These are phyloP conservation scores for Cryptococcus amylolentus DNA, from an alignment of 1,284 basidiomycete genomes.

Conservation along the genomic window DNA sequence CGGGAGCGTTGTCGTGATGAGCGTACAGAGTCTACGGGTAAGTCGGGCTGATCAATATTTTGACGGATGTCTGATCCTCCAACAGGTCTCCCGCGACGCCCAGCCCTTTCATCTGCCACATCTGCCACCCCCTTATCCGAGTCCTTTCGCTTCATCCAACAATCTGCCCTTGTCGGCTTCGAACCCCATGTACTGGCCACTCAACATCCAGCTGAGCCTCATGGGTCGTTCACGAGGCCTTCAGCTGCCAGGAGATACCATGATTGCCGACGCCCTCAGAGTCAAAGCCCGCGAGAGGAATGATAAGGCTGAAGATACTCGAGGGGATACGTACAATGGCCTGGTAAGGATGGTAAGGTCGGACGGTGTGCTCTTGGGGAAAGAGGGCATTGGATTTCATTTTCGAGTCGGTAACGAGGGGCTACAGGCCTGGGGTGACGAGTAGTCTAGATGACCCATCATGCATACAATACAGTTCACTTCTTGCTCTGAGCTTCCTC, in stretches of 20 bases:
- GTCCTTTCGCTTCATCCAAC: slow-evolving; percentile 19
- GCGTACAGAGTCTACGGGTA: slow-evolving; percentile 42
- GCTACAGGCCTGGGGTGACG: slow-evolving; percentile 23
- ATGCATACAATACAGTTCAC: not conserved
- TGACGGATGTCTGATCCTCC: not conserved
- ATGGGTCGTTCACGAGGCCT: slow-evolving; percentile 20
- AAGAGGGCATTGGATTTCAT: slow-evolving; percentile 22
- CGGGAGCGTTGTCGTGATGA: slow-evolving; percentile 38
- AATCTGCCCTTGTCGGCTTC: not conserved
- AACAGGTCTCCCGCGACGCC: slow-evolving; percentile 8
- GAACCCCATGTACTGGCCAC: slow-evolving; percentile 20
- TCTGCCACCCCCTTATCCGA: slow-evolving; percentile 41
- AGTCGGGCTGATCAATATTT: slow-evolving; percentile 6
- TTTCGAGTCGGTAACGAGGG: slow-evolving; percentile 31
- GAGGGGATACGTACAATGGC: slow-evolving; percentile 20
- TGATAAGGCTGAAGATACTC: slow-evolving; percentile 2
- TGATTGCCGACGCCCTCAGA: slow-evolving; percentile 34
- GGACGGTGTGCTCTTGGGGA: slow-evolving; percentile 14
- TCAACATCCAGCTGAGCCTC: slow-evolving; percentile 41
- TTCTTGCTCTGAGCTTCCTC: slow-evolving; percentile 47
- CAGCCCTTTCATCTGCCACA: slow-evolving; percentile 35
- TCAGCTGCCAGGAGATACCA: slow-evolving; percentile 38
- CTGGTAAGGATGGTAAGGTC: slow-evolving; percentile 27
- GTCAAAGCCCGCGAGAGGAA: slow-evolving; percentile 5
- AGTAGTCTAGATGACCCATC: not conserved